Percentiles rank a stretch among this genome's conserved stretches.
phyloP scores from a whole-genome alignment of 1,284 basidiomycete species.

The Polyporus tsugae region DNA sequence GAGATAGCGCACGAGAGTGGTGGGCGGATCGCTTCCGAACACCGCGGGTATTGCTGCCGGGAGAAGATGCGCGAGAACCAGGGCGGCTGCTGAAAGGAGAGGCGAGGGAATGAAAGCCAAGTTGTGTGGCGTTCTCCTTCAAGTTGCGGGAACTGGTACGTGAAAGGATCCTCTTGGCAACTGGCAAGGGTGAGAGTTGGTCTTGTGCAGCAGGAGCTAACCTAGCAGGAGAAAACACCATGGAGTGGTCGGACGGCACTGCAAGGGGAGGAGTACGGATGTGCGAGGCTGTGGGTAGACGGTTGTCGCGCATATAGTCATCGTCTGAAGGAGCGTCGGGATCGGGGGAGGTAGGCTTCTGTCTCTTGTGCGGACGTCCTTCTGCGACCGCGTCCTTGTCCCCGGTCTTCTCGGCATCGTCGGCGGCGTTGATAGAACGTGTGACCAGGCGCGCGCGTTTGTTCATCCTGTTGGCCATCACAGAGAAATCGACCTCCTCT shows the following conservation, averaged over 20 bases:
- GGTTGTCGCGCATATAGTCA: conserved; percentile 31
- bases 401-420: conserved; percentile 10
- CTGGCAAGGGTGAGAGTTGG: conserved; percentile 51
- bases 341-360: conserved; percentile 26
- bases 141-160: conserved; percentile 54
- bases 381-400: conserved; percentile 14
- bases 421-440: conserved; percentile 21
- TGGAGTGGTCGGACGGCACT: conserved; percentile 30
- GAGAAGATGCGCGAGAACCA: conserved; percentile 52
- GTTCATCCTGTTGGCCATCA: conserved; percentile 58
- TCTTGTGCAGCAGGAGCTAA: conserved; percentile 37
- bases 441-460: conserved; percentile 53
- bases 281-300: conserved; percentile 21
- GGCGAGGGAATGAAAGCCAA: conserved; percentile 40
- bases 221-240: conserved; percentile 25
- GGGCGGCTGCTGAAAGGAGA: conserved; percentile 53
- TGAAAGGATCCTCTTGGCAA: conserved; percentile 52
- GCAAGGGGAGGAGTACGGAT: conserved; percentile 33
- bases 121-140: conserved; percentile 52
- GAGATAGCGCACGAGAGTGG: conserved; percentile 43
- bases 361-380: conserved; percentile 34
- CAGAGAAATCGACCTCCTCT: conserved; percentile 47
- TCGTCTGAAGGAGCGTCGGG: conserved; percentile 3
- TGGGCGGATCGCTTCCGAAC: conserved; percentile 31
- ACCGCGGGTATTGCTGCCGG: conserved; percentile 35